A percentile compares a stretch with the other conserved stretches of the same genome.
Conservation (phyloP, 257 asterid species). For the Solanum lycopersicoides region DNA sequence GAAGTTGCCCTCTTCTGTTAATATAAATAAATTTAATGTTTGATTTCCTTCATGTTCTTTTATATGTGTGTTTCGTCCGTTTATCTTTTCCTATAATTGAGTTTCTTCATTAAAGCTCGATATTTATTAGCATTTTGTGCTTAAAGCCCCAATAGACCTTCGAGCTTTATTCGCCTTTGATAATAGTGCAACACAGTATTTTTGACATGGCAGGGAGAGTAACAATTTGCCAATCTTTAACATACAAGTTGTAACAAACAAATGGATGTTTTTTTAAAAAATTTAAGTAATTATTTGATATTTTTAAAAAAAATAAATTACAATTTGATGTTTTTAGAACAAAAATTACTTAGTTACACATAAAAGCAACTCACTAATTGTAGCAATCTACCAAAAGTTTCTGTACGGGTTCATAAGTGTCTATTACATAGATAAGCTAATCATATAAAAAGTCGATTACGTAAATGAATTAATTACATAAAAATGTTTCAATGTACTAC, state of each 20-base stretch:
- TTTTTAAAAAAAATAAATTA: not conserved
- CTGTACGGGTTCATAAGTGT: too few relatives aligned
- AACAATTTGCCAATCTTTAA: not conserved
- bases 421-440: not conserved
- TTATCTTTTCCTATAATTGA: not conserved
- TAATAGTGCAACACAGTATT: not conserved
- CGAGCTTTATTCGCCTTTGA: not conserved
- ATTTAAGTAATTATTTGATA: not conserved
- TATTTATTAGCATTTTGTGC: not conserved
- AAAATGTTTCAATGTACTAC: too few relatives aligned
- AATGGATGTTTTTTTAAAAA: not conserved
- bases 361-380: not conserved
- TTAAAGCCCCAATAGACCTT: not conserved
- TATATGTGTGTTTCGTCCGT: not conserved
- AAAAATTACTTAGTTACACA: not conserved
- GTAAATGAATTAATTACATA: too few relatives aligned
- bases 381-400: too few relatives aligned
- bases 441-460: not conserved
- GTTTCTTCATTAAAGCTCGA: not conserved
- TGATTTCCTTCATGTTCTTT: not conserved
- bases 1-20: constrained; percentile 3
- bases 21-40: constrained; percentile 22
- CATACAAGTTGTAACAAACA: not conserved
- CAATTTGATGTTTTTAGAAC: not conserved
- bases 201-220: not conserved